Base-by-base conservation (phyloP, 257 asterid genomes). In the Solanum lignicaule region DNA sequence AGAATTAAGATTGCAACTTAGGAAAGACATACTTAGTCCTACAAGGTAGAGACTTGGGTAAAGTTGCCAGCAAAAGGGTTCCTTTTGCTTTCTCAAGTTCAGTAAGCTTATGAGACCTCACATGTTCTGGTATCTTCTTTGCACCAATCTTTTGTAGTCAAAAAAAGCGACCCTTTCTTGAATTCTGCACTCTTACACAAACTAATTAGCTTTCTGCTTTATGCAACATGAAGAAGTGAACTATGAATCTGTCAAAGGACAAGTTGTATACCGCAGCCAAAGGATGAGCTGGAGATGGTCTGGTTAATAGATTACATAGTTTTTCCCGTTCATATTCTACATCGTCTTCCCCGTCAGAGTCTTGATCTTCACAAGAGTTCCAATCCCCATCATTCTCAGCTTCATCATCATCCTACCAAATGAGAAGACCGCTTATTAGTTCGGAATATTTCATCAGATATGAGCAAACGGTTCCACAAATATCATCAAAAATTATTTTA, bases 121-220 rank as follows among this genome's bases (percentile, higher is more conserved):
- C 94, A 78, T 95, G 98, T 89, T 92, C 98, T 48, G 99, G 99
- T 88, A 95, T 97, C 94, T 86, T 94, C 93, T 93, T 95, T 33
- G 93, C 94, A 88, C 99, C 99, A 83, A 97, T 92, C 91, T 90
- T 95, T 89, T 97, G 99, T 75, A 97, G 94, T 88, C 99, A 99
- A 36, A 91, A 91, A 87, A 95, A 90, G 4, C 90, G 91, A 55
- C 99, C 99, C 89, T 93, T 95, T 69, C 93, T 90, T 23, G 96
- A 95, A 92, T 97, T 95, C 99, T 97, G 93, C 6, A 89, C 31
- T 39, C 83, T 36, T 35, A 60, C 58, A 86, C 75, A 68, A 89
- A 65, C 71, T 29, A 65, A 88, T 89, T 87, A 90, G 88, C 84
- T 48, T 95, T 93, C 87, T 66, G 88, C 23, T 87, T 94, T 62